Evolutionary conservation across 768 basidiomycete species (phyloP).

Genomic region (Gyrodon lividus): DNA sequence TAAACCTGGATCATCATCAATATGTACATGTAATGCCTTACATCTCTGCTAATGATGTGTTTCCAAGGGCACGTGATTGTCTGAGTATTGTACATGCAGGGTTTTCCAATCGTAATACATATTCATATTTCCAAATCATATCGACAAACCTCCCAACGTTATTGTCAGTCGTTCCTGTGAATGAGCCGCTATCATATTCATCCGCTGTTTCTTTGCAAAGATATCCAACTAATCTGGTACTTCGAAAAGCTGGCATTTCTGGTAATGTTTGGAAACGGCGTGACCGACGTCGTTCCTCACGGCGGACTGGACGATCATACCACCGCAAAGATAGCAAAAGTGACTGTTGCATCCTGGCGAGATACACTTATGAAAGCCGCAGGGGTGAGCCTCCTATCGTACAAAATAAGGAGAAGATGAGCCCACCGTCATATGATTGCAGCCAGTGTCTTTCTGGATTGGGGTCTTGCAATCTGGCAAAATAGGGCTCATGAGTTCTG

Average conservation of each 20-base stretch:
- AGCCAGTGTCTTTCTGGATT: constrained; percentile 50
- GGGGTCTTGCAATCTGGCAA: constrained; percentile 44
- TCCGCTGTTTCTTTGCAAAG: too few relatives aligned
- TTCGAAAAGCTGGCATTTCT: constrained; percentile 37
- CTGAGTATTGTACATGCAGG: too few relatives aligned
- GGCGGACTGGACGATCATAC: constrained; percentile 43
- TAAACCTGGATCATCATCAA: too few relatives aligned
- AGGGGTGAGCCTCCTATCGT: background rate
- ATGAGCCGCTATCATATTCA: too few relatives aligned
- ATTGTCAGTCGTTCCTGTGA: too few relatives aligned
- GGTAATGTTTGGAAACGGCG: constrained; percentile 34
- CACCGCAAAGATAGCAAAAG: constrained; percentile 55
- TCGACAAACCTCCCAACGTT: too few relatives aligned
- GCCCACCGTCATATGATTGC: constrained; percentile 59
- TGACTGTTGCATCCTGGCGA: constrained; percentile 60
- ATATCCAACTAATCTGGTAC: constrained; percentile 17
- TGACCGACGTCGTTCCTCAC: constrained; percentile 29
- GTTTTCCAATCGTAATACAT: too few relatives aligned
- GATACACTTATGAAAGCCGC: constrained; percentile 40
- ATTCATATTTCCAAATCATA: too few relatives aligned
- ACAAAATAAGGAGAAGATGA: background rate
- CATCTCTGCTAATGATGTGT: too few relatives aligned
- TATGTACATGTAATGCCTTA: too few relatives aligned
- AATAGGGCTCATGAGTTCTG: background rate
- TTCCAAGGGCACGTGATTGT: too few relatives aligned